A percentile compares a stretch with the other conserved stretches of the same genome.
Conservation (phyloP, 805 yeast species). For the Jamesozyma lodderae region DNA sequence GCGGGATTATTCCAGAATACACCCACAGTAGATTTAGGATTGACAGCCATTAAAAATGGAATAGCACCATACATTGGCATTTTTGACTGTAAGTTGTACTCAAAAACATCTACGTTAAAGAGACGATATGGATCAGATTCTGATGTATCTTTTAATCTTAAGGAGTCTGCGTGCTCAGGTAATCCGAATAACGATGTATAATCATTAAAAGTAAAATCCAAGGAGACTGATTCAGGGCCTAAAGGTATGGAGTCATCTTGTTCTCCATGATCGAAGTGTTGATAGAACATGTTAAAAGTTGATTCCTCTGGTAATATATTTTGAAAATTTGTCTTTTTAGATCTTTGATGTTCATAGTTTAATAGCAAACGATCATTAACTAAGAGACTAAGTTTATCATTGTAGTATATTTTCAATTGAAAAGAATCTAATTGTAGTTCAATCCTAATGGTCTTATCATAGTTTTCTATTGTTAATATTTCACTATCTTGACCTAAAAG, state of each 20-base stretch:
- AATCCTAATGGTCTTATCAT: conserved; percentile 31
- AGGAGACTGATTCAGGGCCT: conserved; percentile 84
- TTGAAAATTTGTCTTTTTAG: conserved; percentile 33
- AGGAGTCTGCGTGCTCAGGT: conserved; percentile 88
- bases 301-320: conserved; percentile 52
- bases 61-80: conserved; percentile 94
- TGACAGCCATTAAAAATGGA: conserved; percentile 71
- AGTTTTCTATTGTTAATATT: conserved; percentile 4
- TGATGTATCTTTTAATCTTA: conserved; percentile 63
- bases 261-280: conserved; percentile 57
- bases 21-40: conserved; percentile 53
- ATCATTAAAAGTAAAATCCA: conserved; percentile 61
- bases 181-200: conserved; percentile 76
- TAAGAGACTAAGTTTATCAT: conserved; percentile 40
- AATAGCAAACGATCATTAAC: conserved; percentile 64
- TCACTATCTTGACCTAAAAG: neutral
- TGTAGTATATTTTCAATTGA: conserved; percentile 33
- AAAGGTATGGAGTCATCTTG: conserved; percentile 52
- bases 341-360: conserved; percentile 77
- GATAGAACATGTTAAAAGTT: conserved; percentile 58
- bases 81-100: conserved; percentile 73
- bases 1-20: conserved; percentile 90
- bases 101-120: conserved; percentile 91
- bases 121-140: conserved; percentile 68
- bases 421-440: conserved; percentile 37